Base-by-base conservation (phyloP, 1,284 basidiomycete genomes). In the Apiotrichum sp. region DNA sequence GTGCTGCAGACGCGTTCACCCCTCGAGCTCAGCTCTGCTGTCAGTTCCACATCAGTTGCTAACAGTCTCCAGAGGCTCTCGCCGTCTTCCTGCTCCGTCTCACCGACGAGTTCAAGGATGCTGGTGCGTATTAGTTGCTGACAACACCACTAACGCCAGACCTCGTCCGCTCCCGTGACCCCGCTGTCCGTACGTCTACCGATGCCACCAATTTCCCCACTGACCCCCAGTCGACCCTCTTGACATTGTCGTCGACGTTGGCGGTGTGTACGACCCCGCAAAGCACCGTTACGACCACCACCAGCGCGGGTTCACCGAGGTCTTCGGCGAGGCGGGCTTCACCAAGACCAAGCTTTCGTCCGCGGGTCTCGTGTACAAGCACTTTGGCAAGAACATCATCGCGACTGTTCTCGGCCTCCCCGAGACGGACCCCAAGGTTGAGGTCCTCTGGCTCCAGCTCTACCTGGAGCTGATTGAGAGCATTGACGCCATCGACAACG, bases 221-320 rank as follows among this genome's bases (percentile, higher is more conserved):
- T 54, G 31, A 35, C 38, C 11, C 42, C 2, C 59, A 76, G 74
- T 98, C 53, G 86, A 87, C 61, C 81, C 83, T 4, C 93, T 92
- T 67, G 86, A 93, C 68, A 93, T 98, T 70, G 91, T 98, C n/a
- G 92, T 98, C 39, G 95, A 98, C 72, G 95, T 98, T 54, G 95
- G 96, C 14, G 93, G 89, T 7, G 82, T 89, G 16, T 98, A 98
- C 74, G 89, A 93, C 58, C 83, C 86, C 65, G 78, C 78, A 50
- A 83, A 80, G 57, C 83, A 87, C 59, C 82, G 88, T 38, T 98
- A 92, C 76, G 95, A 98, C 75, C 95, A 98, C 72, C 95, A 98
- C 71, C 96, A 98, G 75, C 84, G 93, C 48, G 93, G 88, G 0
- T 98, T 98, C 75, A 81, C 81, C 10, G 89, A 93, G 72, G 83